These are phyloP conservation scores for Cladorrhinum samala DNA, from an alignment of 495 filamentous ascomycete species.

Conservation along the genomic window DNA sequence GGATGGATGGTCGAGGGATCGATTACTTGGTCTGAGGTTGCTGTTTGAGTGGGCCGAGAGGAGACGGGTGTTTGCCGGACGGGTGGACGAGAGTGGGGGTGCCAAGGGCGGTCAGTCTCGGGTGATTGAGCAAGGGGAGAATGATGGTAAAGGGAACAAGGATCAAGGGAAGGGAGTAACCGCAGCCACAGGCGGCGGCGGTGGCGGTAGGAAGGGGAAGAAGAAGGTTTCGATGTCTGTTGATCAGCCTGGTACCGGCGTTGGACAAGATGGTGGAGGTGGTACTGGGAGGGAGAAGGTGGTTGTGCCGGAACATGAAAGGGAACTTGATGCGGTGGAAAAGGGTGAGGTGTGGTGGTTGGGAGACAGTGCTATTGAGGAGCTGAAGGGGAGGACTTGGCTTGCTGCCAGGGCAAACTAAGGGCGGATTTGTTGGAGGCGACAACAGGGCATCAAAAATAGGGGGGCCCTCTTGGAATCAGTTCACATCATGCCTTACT, in stretches of 20 bases:
- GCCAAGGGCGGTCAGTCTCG: constrained; percentile 4
- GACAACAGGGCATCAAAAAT: background rate
- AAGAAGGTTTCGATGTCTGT: constrained; percentile 24
- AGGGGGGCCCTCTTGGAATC: no score
- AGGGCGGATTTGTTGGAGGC: background rate
- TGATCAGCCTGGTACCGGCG: constrained; percentile 1
- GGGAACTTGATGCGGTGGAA: background rate
- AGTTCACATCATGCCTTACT: no score
- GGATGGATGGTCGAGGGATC: constrained; percentile 56
- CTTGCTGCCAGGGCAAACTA: constrained; percentile 31
- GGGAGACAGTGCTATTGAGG: constrained; percentile 47
- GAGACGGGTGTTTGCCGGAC: constrained; percentile 16
- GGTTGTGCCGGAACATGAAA: background rate
- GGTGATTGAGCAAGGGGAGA: background rate
- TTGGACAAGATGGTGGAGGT: constrained; percentile 11
- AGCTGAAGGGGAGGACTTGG: constrained; percentile 51
- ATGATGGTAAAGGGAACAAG: constrained; percentile 1
- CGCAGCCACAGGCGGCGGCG: no score
- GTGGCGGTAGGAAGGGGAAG: constrained; percentile 32
- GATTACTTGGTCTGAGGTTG: constrained; percentile 65
- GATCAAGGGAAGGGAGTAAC: constrained; percentile 17
- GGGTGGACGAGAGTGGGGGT: background rate
- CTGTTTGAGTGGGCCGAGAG: constrained; percentile 76
- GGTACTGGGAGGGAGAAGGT: background rate
- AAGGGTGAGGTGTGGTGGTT: constrained; percentile 41